Evolutionary conservation across 768 basidiomycete species (phyloP).

Genomic region (Kwoniella heveanensis): DNA sequence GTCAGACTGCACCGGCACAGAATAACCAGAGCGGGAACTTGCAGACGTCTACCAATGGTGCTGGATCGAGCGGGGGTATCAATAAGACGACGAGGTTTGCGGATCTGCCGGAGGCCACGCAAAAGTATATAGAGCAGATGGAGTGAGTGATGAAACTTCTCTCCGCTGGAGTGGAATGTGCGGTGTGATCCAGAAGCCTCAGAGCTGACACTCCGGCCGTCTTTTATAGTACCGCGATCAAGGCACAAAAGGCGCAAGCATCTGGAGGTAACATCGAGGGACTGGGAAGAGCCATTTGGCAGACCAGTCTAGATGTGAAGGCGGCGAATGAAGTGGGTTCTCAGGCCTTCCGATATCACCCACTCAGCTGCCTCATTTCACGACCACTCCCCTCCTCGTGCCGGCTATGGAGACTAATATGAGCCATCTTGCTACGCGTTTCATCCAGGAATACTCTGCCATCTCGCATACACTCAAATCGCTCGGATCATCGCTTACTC

Average conservation of each 20-base stretch:
- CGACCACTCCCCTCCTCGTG: too few species aligned
- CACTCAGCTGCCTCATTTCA: too few species aligned
- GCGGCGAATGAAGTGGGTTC: conserved; percentile 37
- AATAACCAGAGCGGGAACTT: conserved; percentile 11
- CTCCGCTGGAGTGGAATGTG: not conserved
- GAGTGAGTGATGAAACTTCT: too few species aligned
- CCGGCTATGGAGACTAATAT: not conserved
- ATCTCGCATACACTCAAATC: conserved; percentile 36
- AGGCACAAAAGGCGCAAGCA: conserved; percentile 38
- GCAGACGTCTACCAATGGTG: conserved; percentile 16
- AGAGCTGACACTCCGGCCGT: not conserved
- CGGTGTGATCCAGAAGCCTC: not conserved
- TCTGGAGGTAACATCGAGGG: conserved; percentile 36
- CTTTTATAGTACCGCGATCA: conserved; percentile 31
- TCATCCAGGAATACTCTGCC: conserved; percentile 38
- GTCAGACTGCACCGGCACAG: conserved; percentile 18
- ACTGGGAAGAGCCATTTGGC: conserved; percentile 45
- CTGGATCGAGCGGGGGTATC: conserved; percentile 20
- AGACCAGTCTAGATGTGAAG: conserved; percentile 39
- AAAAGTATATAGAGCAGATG: conserved; percentile 44
- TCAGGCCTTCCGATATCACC: not conserved
- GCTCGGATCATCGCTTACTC: conserved; percentile 18
- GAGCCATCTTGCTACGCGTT: not conserved
- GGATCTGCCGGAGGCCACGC: conserved; percentile 38
- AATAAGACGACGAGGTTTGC: conserved; percentile 46